Evolutionary conservation across 179 eudicot species (phyloP), one percentile per base, ranked within the genome.

Genomic region (Nepenthes alata): DNA sequence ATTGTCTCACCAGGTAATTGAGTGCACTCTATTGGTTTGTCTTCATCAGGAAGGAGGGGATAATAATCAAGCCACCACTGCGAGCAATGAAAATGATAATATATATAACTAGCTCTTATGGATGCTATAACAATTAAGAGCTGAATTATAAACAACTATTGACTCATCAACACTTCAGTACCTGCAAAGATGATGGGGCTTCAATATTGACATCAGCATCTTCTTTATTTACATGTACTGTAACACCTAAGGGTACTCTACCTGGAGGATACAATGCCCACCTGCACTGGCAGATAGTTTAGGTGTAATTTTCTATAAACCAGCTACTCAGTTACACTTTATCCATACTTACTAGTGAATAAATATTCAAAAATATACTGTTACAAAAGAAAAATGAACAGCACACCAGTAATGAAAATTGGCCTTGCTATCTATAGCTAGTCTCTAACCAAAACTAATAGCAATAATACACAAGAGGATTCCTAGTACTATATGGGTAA

Each of bases 261-360:
- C 98, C 98, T 37, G 98, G 98, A 67, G 98, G 98, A 82, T 93
- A 93, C 68, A 93, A 62, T 36, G 98, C 98, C 98, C 98, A 93
- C 81, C 98, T 93, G 67, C 60, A 38, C 53, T 4, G 50, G 36
- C 34, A 69, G 47, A 52, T 14, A 57, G 25, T 53, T 64, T 15
- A 60, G 59, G 11, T 39, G 36, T 65, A 8, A 57, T 11, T 37
- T 62, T 37, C 48, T 54, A 53, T 37, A 59, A 12, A 52, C 39
- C 44, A 55, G 53, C 34, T n/a, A 14, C 44, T 34, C 9, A 47
- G 5, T 54, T 14, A 54, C 35, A 54, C 5, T 50, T 3, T 11
- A 50, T 50, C 13, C 12, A 50, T 50, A 50, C 7, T 4, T 39
- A 39, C 6, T 7, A 41, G 5, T 41, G 45, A 41, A 7, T 7